Evolutionary conservation across 305 asterid species (phyloP).

Genomic region (Solanum hybrid): DNA sequence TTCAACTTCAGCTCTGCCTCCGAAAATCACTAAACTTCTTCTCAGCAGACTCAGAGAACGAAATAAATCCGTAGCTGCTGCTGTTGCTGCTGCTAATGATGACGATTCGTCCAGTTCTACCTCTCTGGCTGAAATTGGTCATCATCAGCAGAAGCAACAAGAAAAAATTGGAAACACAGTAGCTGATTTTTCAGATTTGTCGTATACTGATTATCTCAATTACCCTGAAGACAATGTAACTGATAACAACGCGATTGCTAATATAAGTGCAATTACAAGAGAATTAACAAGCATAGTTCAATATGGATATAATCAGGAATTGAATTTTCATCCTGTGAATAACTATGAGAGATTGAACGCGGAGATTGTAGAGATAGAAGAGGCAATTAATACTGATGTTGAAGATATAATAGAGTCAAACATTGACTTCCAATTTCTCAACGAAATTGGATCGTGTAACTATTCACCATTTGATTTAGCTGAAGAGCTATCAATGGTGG

Average conservation of each 20-base stretch:
- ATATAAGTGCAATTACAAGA: neutral
- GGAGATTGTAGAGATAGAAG: slow-evolving; percentile 1
- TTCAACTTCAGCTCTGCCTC: slow-evolving; percentile 47
- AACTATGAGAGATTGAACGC: neutral
- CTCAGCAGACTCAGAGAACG: slow-evolving; percentile 56
- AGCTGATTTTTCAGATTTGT: slow-evolving; percentile 30
- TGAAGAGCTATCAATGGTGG: slow-evolving; percentile 29
- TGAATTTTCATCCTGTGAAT: neutral
- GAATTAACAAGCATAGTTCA: neutral
- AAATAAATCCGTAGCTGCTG: slow-evolving; percentile 28
- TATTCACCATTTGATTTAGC: slow-evolving; percentile 44
- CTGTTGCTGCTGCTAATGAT: neutral
- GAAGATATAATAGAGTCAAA: slow-evolving; percentile 3
- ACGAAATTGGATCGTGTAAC: slow-evolving; percentile 29
- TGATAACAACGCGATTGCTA: slow-evolving; percentile 6
- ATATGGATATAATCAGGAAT: neutral
- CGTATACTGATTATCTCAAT: slow-evolving; percentile 43
- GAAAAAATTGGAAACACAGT: slow-evolving; percentile 9
- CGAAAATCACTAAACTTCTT: slow-evolving; percentile 56
- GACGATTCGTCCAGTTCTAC: neutral
- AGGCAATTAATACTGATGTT: neutral
- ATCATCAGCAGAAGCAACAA: slow-evolving; percentile 7
- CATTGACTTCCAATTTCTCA: slow-evolving; percentile 45
- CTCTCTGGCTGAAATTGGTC: neutral
- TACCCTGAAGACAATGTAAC: slow-evolving; percentile 28